Evolutionary conservation across 2,329 filamentous ascomycete species (phyloP), one percentile per base, ranked within the genome.

Genomic region (Cladophialophora chaetospira): DNA sequence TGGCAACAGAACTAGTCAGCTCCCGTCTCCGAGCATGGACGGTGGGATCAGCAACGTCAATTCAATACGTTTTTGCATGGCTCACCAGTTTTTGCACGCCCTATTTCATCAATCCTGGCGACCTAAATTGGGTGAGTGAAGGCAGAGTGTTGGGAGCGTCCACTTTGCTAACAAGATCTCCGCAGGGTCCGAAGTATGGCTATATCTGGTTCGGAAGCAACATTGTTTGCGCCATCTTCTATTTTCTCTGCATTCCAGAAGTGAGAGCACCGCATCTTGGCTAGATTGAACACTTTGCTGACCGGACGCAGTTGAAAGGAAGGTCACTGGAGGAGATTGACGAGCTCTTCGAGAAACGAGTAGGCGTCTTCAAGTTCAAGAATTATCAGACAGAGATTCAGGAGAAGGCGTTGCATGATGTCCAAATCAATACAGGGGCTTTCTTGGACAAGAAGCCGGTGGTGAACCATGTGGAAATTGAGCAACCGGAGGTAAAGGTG

Each of bases 81-180:
- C 58, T 73, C 15, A 63, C 65, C 5, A 69, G 66, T n/a, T 73
- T 73, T 25, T 71, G 70, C 36, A 68, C 71, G 3, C 72, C 72
- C 13, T 75, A 73, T 55, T 73, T 73, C 19, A 73, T 75, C 53
- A 73, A 73, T 48, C 72, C 72, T 1, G 63, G 67, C 33, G 65
- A 72, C 19, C 53, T 74, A 15, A 67, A 71, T 33, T 72, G 69
- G 72, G 69, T 72, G 23, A 52, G 36, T 43, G 11, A n/a, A 23
- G 10, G 10, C 15, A 31, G 5, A 31, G 21, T 17, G 2, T 2
- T 3, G 3, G 15, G 23, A 15, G 9, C 21, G 9, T 42, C 35
- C 5, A 28, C 11, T 17, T n/a, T 11, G 25, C 38, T 52, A 9
- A 33, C 38, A 11, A n/a, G 15, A 25, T 33, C 11, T 19, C 8